Base-by-base conservation (phyloP, 768 basidiomycete species). In the Pholiota microspora region DNA sequence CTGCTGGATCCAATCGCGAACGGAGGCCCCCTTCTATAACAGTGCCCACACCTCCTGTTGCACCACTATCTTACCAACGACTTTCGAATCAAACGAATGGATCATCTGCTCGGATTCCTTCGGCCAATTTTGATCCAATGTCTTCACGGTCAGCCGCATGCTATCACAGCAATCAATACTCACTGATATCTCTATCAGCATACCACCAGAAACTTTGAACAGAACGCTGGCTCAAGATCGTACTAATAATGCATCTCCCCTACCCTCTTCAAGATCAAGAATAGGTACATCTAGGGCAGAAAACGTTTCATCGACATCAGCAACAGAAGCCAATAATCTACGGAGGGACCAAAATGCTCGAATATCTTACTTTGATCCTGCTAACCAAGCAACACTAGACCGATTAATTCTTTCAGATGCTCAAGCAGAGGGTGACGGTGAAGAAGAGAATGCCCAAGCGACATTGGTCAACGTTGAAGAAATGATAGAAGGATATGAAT, bases 401-500 rank as follows among this genome's bases (percentile, higher is more conserved):
- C 81, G 88, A 2, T 74, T 94, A 13, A 78, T 93, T 13, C 76
- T 74, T 54, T 65, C 71, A 8, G 80, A 68, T 42, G 60, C 61
- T 31, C 68, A 71, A 51, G 55, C 79, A 23, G 84, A 83, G 25
- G 74, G 72, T 7, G 80, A 81, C 13, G 82, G 77, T 10, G 86
- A 86, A 53, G 88, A 88, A 50, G 90, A 92, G 61, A 84, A 81
- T 53, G 79, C 83, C 9, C 87, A 92, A 59, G 90, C 87, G 7
- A 92, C 92, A 3, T 79, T 99, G 72, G 76, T 88, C 4, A 97
- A 85, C 69, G 94, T 99, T 2, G 97, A 99, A 67, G 97, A 99
- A 68, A 95, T 99, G 93, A 78, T 99, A 23, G 97, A 99, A 64
- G 95, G 97, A 0, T 97, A 97, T 64, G 97, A 98, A 69, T 98